Conservation (phyloP, 1,284 basidiomycete species). For the Cystobasidiaceae sp. region DNA sequence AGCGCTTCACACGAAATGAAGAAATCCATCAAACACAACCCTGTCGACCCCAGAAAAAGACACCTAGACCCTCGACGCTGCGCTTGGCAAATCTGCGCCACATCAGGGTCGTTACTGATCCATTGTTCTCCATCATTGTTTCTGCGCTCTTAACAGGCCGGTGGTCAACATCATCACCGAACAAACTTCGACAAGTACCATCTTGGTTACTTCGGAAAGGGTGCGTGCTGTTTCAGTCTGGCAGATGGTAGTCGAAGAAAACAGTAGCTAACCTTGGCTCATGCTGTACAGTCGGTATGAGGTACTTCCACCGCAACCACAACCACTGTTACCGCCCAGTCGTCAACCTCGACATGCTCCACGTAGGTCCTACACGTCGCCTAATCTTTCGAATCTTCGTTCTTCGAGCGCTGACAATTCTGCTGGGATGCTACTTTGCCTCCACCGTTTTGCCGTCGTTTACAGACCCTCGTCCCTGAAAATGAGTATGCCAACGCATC, state of each 20-base stretch:
- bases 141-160: no score
- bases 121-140: neutral
- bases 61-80: no score
- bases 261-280: neutral
- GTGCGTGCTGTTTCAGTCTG: slow-evolving; percentile 52
- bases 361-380: slow-evolving; percentile 39
- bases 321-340: slow-evolving; percentile 86
- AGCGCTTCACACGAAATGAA: no score
- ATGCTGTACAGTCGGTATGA: slow-evolving; percentile 60
- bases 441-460: neutral
- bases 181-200: slow-evolving; percentile 67
- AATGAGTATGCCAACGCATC: slow-evolving; percentile 64
- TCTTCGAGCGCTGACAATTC: neutral
- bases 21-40: no score
- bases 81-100: no score
- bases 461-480: slow-evolving; percentile 59
- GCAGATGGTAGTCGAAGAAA: no score
- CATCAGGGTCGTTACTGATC: no score
- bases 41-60: no score
- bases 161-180: slow-evolving; percentile 99
- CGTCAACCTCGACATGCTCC: slow-evolving; percentile 90
- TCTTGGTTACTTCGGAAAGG: slow-evolving; percentile 99
- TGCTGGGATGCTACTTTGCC: neutral
- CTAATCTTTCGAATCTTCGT: neutral
- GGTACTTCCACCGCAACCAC: slow-evolving; percentile 91